These are phyloP conservation scores for Sambucus nigra DNA, from an alignment of 129 eudicot species.

Conservation along the genomic window DNA sequence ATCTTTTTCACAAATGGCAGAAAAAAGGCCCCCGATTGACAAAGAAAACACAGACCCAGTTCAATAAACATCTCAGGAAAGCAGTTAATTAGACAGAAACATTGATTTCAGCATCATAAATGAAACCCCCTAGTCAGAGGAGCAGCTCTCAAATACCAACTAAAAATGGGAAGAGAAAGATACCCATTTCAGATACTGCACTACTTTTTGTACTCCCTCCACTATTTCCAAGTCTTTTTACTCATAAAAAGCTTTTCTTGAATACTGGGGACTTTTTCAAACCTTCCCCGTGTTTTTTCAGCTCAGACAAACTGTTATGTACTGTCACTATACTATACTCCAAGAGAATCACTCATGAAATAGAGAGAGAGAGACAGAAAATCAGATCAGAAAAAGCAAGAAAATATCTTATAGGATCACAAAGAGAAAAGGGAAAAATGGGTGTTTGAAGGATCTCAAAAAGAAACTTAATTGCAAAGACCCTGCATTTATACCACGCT, in stretches of 20 bases:
- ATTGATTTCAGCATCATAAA: slow-evolving; percentile 49
- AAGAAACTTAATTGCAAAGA: slow-evolving; percentile 35
- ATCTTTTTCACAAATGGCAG: slow-evolving; percentile 6
- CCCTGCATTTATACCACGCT: slow-evolving; percentile 84
- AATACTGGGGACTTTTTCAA: slow-evolving; percentile 14
- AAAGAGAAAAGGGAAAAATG: slow-evolving; percentile 4
- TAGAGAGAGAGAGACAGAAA: background rate
- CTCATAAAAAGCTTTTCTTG: slow-evolving; percentile 5
- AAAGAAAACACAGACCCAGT: slow-evolving; percentile 25
- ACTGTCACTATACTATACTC: slow-evolving; percentile 10
- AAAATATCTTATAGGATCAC: background rate
- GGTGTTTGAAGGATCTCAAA: slow-evolving; percentile 27
- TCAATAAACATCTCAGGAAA: slow-evolving; percentile 21
- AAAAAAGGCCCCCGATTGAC: slow-evolving; percentile 6
- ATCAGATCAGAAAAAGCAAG: background rate
- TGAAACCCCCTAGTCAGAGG: slow-evolving; percentile 30
- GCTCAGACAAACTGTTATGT: background rate
- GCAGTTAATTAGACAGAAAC: slow-evolving; percentile 39
- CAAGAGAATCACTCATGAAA: no score
- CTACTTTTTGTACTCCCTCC: slow-evolving; percentile 43
- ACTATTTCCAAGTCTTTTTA: slow-evolving; percentile 18
- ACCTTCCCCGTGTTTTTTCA: background rate
- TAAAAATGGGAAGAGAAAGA: slow-evolving; percentile 47
- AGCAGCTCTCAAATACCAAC: slow-evolving; percentile 21
- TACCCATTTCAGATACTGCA: slow-evolving; percentile 70